Base-by-base conservation (phyloP, 2,329 filamentous ascomycete genomes). In the Didymella exigua region DNA sequence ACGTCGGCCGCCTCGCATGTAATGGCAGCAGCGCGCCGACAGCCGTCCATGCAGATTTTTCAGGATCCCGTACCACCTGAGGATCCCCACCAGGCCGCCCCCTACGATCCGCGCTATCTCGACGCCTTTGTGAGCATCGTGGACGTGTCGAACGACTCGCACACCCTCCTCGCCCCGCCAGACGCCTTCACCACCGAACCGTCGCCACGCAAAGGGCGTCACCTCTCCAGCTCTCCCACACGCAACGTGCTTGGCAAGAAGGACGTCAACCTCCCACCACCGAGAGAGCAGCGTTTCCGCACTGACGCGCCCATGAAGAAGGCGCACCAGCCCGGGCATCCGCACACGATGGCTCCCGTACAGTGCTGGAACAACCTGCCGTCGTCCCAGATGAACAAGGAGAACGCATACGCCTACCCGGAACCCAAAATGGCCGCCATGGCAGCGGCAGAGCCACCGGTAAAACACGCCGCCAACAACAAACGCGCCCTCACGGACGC, bases 301-400 rank as follows among this genome's bases (percentile, higher is more conserved):
- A 89, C 88, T 30, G 89, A 90, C 74, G 89, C 86, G 24, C 83
- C 88, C 50, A 79, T 84, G 67, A 91, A 91, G 81, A 89, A 85
- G 71, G 76, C 56, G 24, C 67, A 62, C 76, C 81, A 52, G 78
- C 44, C 84, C 80, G 60, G 65, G 18, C 64, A 66, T 33, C 37
- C 63, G n/a, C 66, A 67, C 21, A 31, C 47, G 43, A 68, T 71
- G 62, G 60, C 65, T 70, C 85, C 86, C 10, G 82, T 84, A 58
- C 80, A 81, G 4, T 71, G 79, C 29, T 85, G 84, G 70, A 78
- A 79, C 36, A 79, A 78, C 29, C 83, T 83, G 62, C 58, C 59
- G 26, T 78, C 78, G 50, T 71, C 77, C 62, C 69, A 73, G 9
- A 70, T 77, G 46, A 79, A 82, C 50, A 79, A 81, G 61, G 81